These are phyloP conservation scores for Lactifluus volemus DNA, from an alignment of 768 basidiomycete genomes.

Conservation along the genomic window DNA sequence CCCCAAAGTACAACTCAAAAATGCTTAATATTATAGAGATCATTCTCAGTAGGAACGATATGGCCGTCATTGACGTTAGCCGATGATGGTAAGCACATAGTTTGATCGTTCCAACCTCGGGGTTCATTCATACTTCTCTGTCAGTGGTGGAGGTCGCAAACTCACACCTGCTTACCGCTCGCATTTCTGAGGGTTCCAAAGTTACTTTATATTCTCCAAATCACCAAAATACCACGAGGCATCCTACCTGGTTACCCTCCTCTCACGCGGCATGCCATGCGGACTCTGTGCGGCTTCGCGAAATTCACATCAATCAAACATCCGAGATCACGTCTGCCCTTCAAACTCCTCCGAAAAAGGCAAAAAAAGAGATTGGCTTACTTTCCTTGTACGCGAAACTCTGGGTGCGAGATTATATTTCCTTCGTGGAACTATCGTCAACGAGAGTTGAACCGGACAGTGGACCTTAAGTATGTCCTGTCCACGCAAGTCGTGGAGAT, in stretches of 20 bases:
- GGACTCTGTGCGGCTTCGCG: constrained; percentile 42
- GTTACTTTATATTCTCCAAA: constrained; percentile 38
- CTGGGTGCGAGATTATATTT: constrained; percentile 42
- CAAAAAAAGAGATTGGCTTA: constrained; percentile 58
- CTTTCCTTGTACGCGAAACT: constrained; percentile 53
- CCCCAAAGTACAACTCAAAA: constrained; percentile 3
- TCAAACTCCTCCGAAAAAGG: constrained; percentile 20
- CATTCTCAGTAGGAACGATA: constrained; percentile 57
- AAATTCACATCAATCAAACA: constrained; percentile 28
- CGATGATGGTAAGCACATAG: constrained; percentile 41
- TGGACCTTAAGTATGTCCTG: constrained; percentile 64
- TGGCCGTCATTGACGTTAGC: constrained; percentile 68
- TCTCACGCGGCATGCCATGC: constrained; percentile 44
- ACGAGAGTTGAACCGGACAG: constrained; percentile 28
- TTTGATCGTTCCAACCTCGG: background rate
- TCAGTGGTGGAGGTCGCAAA: constrained; percentile 48
- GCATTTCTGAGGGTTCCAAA: constrained; percentile 40
- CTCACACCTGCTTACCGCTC: constrained; percentile 54
- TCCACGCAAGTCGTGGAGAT: constrained; percentile 53
- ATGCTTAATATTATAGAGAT: constrained; percentile 28
- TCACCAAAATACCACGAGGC: constrained; percentile 23
- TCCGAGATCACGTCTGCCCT: background rate
- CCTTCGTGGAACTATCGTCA: constrained; percentile 1
- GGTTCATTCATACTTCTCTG: background rate
- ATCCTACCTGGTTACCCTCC: constrained; percentile 40